Percentiles rank a stretch among this genome's conserved stretches.
Evolutionary conservation across 306 rosid genomes (phyloP).

Genomic region (Vigna angularis): DNA sequence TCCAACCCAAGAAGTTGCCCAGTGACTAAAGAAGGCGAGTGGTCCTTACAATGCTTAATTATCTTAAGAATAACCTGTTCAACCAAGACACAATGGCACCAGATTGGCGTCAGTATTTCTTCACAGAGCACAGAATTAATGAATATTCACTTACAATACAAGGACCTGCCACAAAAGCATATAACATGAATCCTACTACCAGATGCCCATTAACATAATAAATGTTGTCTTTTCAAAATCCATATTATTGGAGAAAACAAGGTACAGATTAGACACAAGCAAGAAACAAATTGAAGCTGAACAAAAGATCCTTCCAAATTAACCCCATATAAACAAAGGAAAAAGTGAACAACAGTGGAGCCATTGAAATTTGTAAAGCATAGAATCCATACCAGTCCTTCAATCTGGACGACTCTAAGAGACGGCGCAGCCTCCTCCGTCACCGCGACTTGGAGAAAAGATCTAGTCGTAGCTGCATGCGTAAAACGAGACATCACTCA

Average conservation of each 20-base stretch:
- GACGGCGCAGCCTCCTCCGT: conserved; percentile 90
- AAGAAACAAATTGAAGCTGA: conserved; percentile 6
- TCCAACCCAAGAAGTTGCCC: conserved; percentile 98
- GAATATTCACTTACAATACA: conserved; percentile 15
- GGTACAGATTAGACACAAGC: conserved; percentile 6
- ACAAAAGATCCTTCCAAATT: conserved; percentile 1
- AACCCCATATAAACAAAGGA: conserved; percentile 5
- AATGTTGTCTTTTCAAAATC: neutral
- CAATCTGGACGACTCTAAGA: conserved; percentile 93
- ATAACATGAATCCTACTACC: neutral
- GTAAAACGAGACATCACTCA: neutral
- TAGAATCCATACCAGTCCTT: conserved; percentile 73
- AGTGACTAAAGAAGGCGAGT: conserved; percentile 89
- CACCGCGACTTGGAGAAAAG: conserved; percentile 88
- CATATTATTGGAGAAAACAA: neutral
- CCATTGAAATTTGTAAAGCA: neutral
- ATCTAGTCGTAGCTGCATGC: conserved; percentile 67
- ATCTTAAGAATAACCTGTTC: conserved; percentile 88
- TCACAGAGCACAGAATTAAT: conserved; percentile 12
- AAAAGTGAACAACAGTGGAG: neutral
- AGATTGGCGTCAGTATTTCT: neutral
- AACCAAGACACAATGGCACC: conserved; percentile 6
- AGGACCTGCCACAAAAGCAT: neutral
- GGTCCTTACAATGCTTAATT: conserved; percentile 97
- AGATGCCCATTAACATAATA: conserved; percentile 17